Evolutionary conservation across 352 stramenopile genomes (phyloP), one percentile per base, ranked within the genome.

Genomic region (Nothophytophthora sp.): DNA sequence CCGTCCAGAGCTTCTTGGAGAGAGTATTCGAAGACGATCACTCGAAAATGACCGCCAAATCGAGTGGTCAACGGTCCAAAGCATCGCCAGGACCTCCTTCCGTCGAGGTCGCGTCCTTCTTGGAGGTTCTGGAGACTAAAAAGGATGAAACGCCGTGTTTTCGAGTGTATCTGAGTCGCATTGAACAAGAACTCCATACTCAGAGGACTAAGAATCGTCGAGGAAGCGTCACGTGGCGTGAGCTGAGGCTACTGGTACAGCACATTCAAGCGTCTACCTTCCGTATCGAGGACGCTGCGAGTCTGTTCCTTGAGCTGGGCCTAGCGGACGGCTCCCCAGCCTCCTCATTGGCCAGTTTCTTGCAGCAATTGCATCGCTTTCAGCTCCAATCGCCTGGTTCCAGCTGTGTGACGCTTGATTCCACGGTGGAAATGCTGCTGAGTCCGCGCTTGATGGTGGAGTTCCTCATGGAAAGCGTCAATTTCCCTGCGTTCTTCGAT

Each of bases 391-490:
- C 12, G 4, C 2, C 12, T 18, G 10, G 6, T 30, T 6, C 5
- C 3, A 30, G 34, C 12, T 19, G 7, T 5, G 9, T 32, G 8
- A 20, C 15, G 1, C 3, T 54, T 3, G 54, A 56, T 5, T 28
- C 19, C 22, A 45, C 24, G 7, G 47, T 55, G 42, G 12, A 53
- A 7, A 13, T 1, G 3, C 35, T 64, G 23, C n/a, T 50, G 5
- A 27, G 41, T 0, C 23, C 48, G 0, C 35, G n/a, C 11, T 7
- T 15, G 11, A 25, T 63, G 8, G 54, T 63, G 9, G 54, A 63
- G n/a, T 57, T 63, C 10, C 33, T 63, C 4, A n/a, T 63, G 0
- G 39, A 63, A 9, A 52, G 28, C n/a, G 51, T 41, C 5, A 53
- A 43, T 23, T 57, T 63, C 5, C 28, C 27, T 2, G 19, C 30